Conservation (phyloP, 2,329 filamentous ascomycete species). For the Nothopassalora personata region DNA sequence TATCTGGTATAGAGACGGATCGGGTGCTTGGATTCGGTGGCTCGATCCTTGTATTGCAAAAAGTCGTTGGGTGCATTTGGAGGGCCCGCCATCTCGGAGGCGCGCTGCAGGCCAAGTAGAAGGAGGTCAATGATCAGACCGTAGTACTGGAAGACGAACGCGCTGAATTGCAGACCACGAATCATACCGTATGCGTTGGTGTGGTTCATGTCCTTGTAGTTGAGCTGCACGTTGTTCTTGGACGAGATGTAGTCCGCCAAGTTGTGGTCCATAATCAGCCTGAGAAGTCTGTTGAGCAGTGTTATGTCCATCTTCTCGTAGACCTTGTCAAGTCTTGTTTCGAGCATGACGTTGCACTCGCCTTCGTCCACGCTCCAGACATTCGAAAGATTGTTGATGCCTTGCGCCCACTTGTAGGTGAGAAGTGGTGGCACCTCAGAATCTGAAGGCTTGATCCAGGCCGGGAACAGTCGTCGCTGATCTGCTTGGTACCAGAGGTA, state of each 20-base stretch:
- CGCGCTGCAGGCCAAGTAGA: slow-evolving; percentile 84
- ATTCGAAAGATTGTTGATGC: slow-evolving; percentile 94
- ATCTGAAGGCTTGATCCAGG: slow-evolving; percentile 98
- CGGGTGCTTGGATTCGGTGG: slow-evolving; percentile 87
- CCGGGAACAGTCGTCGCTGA: slow-evolving; percentile 91
- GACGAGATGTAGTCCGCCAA: slow-evolving; percentile 97
- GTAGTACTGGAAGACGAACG: slow-evolving; percentile 98
- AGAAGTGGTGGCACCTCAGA: slow-evolving; percentile 92
- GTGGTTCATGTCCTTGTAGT: slow-evolving; percentile 99
- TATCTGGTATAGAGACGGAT: slow-evolving; percentile 97
- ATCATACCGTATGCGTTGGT: slow-evolving; percentile 99
- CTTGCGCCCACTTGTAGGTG: slow-evolving; percentile 98
- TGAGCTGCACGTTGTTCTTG: slow-evolving; percentile 98
- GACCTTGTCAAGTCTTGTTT: slow-evolving; percentile 97
- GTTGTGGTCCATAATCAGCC: slow-evolving; percentile 99
- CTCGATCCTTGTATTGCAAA: slow-evolving; percentile 88
- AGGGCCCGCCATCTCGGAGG: slow-evolving; percentile 95
- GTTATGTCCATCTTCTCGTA: slow-evolving; percentile 99
- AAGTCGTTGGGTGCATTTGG: slow-evolving; percentile 95
- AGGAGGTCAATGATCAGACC: slow-evolving; percentile 91
- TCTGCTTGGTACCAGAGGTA: slow-evolving; percentile 99
- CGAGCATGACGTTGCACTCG: slow-evolving; percentile 97
- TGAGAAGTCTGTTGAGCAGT: slow-evolving; percentile 82
- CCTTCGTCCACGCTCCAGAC: slow-evolving; percentile 93
- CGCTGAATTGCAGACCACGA: slow-evolving; percentile 93